phyloP scores from a whole-genome alignment of 176 grass and related monocot genomes.

The Phoenix roebelenii region DNA sequence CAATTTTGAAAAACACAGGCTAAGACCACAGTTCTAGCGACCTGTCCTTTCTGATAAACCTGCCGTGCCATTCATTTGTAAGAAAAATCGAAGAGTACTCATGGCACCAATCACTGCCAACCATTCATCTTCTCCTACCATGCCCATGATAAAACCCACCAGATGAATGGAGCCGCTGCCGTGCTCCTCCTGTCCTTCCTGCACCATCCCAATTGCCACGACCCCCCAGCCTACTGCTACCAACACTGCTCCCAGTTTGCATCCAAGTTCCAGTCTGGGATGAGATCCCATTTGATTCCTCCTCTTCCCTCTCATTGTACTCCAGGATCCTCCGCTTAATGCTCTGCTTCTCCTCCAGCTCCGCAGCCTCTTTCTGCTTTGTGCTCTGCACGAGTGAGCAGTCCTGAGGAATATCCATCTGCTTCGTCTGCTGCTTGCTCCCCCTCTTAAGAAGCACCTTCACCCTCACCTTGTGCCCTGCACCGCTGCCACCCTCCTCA shows the following conservation, averaged over 20 bases:
- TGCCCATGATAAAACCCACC: conserved; percentile 84
- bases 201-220: conserved; percentile 62
- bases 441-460: conserved; percentile 97
- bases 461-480: conserved; percentile 68
- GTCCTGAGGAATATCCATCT: conserved; percentile 87
- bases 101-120: not conserved
- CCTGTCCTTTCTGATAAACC: too few species aligned
- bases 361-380: conserved; percentile 82
- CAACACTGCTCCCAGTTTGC: conserved; percentile 37
- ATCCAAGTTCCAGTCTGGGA: conserved; percentile 48
- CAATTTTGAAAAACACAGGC: too few species aligned
- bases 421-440: conserved; percentile 88
- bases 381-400: conserved; percentile 78
- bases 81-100: too few species aligned
- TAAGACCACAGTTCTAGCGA: too few species aligned
- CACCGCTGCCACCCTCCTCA: conserved; percentile 55
- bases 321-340: conserved; percentile 90
- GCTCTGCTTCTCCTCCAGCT: conserved; percentile 83
- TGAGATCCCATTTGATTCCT: conserved; percentile 59
- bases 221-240: conserved; percentile 48
- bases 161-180: conserved; percentile 42
- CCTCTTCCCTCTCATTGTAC: conserved; percentile 96
- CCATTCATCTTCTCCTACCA: conserved; percentile 66
- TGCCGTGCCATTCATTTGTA: too few species aligned
- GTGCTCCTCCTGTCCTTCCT: conserved; percentile 24